phyloP scores from a whole-genome alignment of 352 stramenopile species.

The Globisporangium echinulatum region DNA sequence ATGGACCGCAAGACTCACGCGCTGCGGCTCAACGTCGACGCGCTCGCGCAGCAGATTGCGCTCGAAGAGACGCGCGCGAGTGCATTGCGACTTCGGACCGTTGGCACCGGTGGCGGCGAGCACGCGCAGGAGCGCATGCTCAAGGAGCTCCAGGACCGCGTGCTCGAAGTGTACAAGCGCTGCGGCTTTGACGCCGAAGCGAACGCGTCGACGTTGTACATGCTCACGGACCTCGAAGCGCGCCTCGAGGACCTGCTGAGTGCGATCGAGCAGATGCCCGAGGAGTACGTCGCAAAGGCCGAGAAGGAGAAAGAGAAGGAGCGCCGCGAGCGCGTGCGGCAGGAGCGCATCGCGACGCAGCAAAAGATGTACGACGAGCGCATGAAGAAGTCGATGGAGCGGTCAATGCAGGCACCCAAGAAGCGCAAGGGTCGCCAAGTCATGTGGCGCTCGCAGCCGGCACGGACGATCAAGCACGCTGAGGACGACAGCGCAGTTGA shows the following conservation, averaged over 20 bases:
- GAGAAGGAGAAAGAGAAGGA: constrained; percentile 95
- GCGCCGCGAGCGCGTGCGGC: constrained; percentile 85
- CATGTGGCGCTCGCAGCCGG: constrained; percentile 89
- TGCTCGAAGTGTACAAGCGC: constrained; percentile 87
- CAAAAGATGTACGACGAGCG: constrained; percentile 92
- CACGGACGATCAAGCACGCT: constrained; percentile 65
- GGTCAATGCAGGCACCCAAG: constrained; percentile 90
- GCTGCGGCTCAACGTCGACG: constrained; percentile 87
- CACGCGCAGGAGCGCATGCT: constrained; percentile 88
- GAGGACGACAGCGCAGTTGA: constrained; percentile 79
- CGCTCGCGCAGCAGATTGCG: constrained; percentile 84
- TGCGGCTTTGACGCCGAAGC: constrained; percentile 91
- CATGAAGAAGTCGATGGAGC: constrained; percentile 92
- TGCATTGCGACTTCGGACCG: constrained; percentile 59
- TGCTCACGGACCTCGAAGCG: constrained; percentile 91
- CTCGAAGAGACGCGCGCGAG: constrained; percentile 81
- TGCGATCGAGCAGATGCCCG: constrained; percentile 89
- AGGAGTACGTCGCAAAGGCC: constrained; percentile 91
- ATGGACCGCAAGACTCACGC: constrained; percentile 86
- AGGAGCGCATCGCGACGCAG: constrained; percentile 89
- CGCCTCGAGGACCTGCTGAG: constrained; percentile 88
- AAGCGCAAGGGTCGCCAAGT: constrained; percentile 89
- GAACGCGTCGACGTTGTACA: constrained; percentile 90
- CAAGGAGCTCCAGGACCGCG: constrained; percentile 83
- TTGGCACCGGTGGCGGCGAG: constrained; percentile 58